Evolutionary conservation across 495 filamentous ascomycete genomes (phyloP), one percentile per base, ranked within the genome.

Genomic region (Thozetella sp.): DNA sequence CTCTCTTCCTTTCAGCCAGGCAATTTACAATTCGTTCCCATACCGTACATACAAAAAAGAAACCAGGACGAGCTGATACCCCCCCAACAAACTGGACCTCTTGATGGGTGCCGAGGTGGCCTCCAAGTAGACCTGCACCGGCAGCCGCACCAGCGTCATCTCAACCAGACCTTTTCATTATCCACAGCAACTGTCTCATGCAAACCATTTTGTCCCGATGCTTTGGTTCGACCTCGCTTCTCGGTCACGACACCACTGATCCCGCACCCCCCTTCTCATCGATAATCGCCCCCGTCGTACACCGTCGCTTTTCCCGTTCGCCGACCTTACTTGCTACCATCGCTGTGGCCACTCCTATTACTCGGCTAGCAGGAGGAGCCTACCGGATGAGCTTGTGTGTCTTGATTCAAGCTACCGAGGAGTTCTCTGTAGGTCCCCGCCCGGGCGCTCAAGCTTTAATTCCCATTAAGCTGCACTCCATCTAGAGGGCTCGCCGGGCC

Each of bases 381-480:
- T n/a, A n/a, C n/a, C n/a, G n/a, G n/a, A n/a, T n/a, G n/a, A n/a
- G n/a, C n/a, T n/a, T n/a, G n/a, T n/a, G n/a, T n/a, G n/a, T n/a
- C n/a, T n/a, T n/a, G n/a, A n/a, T n/a, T n/a, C n/a, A n/a, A n/a
- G n/a, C n/a, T n/a, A n/a, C n/a, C n/a, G n/a, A n/a, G n/a, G n/a
- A n/a, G n/a, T n/a, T n/a, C n/a, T n/a, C n/a, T n/a, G n/a, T n/a
- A n/a, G n/a, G n/a, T n/a, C n/a, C n/a, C n/a, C 25, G 6, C 17
- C 19, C 2, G 17, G 43, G 3, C 6, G n/a, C 1, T 20, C 9
- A 6, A 17, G 17, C 46, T 3, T 62, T 56, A 72, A 54, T 67
- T 73, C 25, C 78, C 78, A 56, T 81, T 81, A n/a, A 71, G 60
- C 58, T 74, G 73, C 15, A 69, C 56, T 20, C 66, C 65, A 26